Base-by-base conservation (phyloP, 2,329 filamentous ascomycete species). In the Zymoseptoria brevis region DNA sequence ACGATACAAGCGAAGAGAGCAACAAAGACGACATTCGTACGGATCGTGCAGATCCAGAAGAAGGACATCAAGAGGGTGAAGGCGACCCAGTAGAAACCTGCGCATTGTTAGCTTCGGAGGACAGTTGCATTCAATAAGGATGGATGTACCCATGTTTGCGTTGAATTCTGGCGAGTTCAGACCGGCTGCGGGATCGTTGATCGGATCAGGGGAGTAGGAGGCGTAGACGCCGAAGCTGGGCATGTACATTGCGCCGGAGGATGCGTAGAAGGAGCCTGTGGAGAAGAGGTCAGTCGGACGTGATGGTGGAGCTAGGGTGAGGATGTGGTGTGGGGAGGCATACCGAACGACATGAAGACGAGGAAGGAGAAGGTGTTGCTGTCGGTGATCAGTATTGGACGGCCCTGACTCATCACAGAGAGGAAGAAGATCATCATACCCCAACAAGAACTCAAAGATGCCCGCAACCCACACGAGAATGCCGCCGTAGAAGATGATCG, bases 291-390 rank as follows among this genome's bases (percentile, higher is more conserved):
- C 35, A 45, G 35, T 45, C 4, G 16, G 11, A 41, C 5, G 8
- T 13, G 1, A 8, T 41, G 35, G 9, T 13, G 16, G 35, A 16
- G 30, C 30, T 1, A 35, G 30, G 8, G 13, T 2, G 30, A 11
- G 30, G 30, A 9, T 13, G 30, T 35, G 30, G 30, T 11, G 30
- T 2, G 13, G 8, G 22, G 19, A 54, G n/a, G 21, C 57, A 50
- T 60, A 63, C 63, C 62, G 52, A 66, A 66, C 6, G 57, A 55
- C 51, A 61, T 61, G 58, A 66, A 66, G 21, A 66, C 64, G 41
- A 66, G 50, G 57, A 66, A 66, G 16, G 64, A 62, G 21, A 66
- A 66, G 1, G 64, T 66, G 48, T 66, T 66, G 45, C 64, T 53
- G 11, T 13, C 5, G 4, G 7, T 19, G 51, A 30, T 45, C 13